Base-by-base conservation (phyloP, 345 rosid genomes). In the Euphorbia pulcherrima region DNA sequence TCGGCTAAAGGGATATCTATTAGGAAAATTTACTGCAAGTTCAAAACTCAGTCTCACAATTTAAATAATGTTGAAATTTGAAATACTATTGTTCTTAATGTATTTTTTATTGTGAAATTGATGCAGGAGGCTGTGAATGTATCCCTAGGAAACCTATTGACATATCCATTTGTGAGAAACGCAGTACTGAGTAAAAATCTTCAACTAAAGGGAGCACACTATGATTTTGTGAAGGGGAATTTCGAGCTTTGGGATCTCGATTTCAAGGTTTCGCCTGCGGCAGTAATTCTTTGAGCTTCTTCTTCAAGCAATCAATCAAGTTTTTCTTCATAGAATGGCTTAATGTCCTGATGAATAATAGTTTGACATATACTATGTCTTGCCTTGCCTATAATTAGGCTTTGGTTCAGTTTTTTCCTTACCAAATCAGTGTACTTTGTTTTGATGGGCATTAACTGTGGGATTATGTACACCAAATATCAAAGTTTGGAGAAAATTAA, bases 221-320 rank as follows among this genome's bases (percentile, higher is more conserved):
- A 72, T 58, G 68, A 77, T 69, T 72, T 77, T 51, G 74, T 77
- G 16, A 69, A 77, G 26, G 81, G 92, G 28, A 70, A 67, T 16
- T 92, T 94, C 52, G 87, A 87, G 74, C 84, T 85, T 0, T 92
- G 97, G 97, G 87, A 90, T 67, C 93, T 65, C n/a, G 66, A 65
- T 37, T 72, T 59, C 75, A 59, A 59, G 39, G n/a, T 65, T 39
- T 41, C 70, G 1, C 60, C 70, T 4, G 14, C 30, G 3, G 20
- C 30, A 3, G 9, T 58, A 8, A 28, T 18, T 27, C 20, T 20
- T 8, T 72, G 53, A 65, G 26, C 68, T 53, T 24, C 55, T 50
- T n/a, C n/a, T n/a, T n/a, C n/a, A n/a, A n/a, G n/a, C n/a, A n/a
- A n/a, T n/a, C n/a, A n/a, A n/a, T n/a, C n/a, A n/a, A n/a, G n/a